Conservation (phyloP, 257 asterid species). For the Solanum pennellii region DNA sequence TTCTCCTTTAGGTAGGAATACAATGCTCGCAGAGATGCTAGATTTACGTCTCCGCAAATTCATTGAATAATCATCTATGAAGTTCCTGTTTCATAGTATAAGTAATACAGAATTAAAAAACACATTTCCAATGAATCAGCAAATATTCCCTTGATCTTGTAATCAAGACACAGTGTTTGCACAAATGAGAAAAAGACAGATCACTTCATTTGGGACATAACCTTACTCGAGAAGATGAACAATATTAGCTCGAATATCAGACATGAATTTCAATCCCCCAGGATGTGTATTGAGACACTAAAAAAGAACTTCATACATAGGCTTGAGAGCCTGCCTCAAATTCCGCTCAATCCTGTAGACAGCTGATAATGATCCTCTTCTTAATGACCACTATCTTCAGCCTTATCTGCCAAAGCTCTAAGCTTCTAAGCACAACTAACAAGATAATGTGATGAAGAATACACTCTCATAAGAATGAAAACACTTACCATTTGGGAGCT, state of each 20-base stretch:
- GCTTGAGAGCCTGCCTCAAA: conserved; percentile 79
- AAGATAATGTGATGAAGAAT: not conserved
- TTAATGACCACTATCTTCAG: conserved; percentile 36
- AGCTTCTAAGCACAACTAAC: conserved; percentile 4
- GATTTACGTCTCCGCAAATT: conserved; percentile 53
- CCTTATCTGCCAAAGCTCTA: conserved; percentile 31
- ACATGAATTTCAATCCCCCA: conserved; percentile 83
- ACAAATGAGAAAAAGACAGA: not conserved
- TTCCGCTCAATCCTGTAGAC: conserved; percentile 78
- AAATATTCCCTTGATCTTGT: not conserved
- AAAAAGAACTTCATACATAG: conserved; percentile 79
- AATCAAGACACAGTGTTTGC: not conserved
- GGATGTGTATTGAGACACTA: conserved; percentile 89
- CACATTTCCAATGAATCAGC: not conserved
- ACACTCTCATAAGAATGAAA: conserved; percentile 1
- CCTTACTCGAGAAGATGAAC: conserved; percentile 75
- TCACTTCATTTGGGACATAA: conserved; percentile 17
- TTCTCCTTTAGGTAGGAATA: conserved; percentile 90
- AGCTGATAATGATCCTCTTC: conserved; percentile 72
- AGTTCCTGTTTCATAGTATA: not conserved
- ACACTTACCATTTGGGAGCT: conserved; percentile 62
- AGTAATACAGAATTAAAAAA: not conserved
- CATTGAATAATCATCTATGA: not conserved
- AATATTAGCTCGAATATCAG: conserved; percentile 71
- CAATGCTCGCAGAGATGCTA: conserved; percentile 62